phyloP scores from a whole-genome alignment of 1,139 yeast species.

The Pichia sp. region DNA sequence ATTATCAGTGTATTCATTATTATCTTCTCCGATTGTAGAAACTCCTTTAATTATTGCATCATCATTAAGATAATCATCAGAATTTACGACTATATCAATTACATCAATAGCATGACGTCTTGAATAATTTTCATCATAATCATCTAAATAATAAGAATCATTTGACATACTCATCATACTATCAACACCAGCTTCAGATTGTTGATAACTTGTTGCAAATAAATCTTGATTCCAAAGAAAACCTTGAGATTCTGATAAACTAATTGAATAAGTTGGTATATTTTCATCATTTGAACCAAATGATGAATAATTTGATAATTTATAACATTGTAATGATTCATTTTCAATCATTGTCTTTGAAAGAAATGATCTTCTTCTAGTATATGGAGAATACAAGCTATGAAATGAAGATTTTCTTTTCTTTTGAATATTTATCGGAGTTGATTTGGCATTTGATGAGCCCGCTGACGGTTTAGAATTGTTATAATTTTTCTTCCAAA shows the following conservation, averaged over 20 bases:
- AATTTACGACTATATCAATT: constrained; percentile 34
- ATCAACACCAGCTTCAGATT: constrained; percentile 37
- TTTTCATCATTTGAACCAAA: constrained; percentile 23
- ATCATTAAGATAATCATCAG: constrained; percentile 14
- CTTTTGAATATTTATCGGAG: constrained; percentile 9
- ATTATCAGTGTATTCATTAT: too few relatives aligned
- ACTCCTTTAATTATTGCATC: constrained; percentile 9
- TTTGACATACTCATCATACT: constrained; percentile 17
- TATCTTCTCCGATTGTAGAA: too few relatives aligned
- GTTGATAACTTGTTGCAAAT: constrained; percentile 63
- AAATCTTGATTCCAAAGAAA: constrained; percentile 69
- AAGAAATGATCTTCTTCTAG: constrained; percentile 54
- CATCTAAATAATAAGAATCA: constrained; percentile 26
- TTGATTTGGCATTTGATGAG: neutral
- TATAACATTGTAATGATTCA: constrained; percentile 56
- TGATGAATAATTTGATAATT: constrained; percentile 28
- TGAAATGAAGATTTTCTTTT: constrained; percentile 38
- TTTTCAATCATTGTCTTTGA: constrained; percentile 55
- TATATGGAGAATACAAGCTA: constrained; percentile 47
- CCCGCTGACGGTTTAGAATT: too few relatives aligned
- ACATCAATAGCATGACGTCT: constrained; percentile 39
- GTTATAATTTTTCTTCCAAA: neutral
- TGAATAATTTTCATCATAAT: neutral
- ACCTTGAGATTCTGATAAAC: constrained; percentile 63
- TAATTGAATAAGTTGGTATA: constrained; percentile 32